Evolutionary conservation across 139 green algal species (phyloP).

Genomic region (Ostreobium quekettii): DNA sequence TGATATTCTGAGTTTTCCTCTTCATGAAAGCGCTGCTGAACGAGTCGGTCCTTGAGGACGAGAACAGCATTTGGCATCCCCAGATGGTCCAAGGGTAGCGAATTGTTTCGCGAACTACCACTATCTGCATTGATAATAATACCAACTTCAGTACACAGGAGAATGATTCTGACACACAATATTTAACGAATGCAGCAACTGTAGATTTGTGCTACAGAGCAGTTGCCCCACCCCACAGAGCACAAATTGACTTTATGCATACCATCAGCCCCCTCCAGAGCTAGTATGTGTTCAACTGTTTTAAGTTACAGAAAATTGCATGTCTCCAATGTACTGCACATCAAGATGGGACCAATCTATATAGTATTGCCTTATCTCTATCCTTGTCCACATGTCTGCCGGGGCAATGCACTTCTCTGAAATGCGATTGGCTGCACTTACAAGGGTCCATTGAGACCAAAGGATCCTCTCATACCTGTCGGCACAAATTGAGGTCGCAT

Average conservation of each 20-base stretch:
- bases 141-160: no score
- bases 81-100: no score
- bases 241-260: neutral
- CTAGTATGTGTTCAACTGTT: no score
- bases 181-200: neutral
- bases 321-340: neutral
- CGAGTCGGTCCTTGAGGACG: no score
- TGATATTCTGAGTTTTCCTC: no score
- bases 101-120: no score
- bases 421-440: neutral
- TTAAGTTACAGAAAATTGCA: no score
- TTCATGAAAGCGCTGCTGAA: no score
- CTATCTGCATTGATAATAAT: no score
- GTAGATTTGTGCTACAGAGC: neutral
- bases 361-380: neutral
- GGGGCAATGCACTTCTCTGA: neutral
- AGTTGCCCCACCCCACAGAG: neutral
- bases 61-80: no score
- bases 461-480: conserved; percentile 46
- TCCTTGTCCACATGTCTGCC: neutral
- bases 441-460: neutral
- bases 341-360: neutral
- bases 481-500: conserved; percentile 87
- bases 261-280: neutral
- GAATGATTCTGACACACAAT: no score